Conservation (phyloP, 805 yeast species). For the Candida pseudoglaebosa region DNA sequence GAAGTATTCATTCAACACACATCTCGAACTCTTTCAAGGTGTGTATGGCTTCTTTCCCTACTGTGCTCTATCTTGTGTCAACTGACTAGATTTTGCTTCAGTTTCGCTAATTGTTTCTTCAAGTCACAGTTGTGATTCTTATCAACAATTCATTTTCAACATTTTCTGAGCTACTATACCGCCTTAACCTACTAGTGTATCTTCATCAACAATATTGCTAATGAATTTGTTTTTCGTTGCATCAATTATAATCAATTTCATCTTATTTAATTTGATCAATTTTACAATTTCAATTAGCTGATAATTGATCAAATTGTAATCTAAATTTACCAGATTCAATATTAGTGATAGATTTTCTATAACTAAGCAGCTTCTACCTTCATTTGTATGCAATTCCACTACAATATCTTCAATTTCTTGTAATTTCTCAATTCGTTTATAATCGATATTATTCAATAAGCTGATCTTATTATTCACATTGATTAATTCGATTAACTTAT, state of each 20-base stretch:
- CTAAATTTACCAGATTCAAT: conserved; percentile 6
- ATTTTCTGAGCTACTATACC: neutral
- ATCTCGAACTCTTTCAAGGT: no score
- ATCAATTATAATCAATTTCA: conserved; percentile 7
- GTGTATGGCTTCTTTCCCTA: no score
- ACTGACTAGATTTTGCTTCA: no score
- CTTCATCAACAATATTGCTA: conserved; percentile 8
- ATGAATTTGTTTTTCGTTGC: conserved; percentile 6
- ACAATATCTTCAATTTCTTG: conserved; percentile 6
- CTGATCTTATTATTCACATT: neutral
- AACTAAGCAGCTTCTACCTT: conserved; percentile 3
- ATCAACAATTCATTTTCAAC: no score
- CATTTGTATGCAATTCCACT: no score
- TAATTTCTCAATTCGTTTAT: conserved; percentile 9
- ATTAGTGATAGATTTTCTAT: conserved; percentile 11
- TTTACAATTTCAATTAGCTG: conserved; percentile 8
- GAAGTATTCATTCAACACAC: no score
- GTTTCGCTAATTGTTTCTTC: neutral
- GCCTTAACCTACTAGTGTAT: neutral
- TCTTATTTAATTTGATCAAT: neutral
- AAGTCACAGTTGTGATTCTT: neutral
- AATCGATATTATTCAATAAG: conserved; percentile 8
- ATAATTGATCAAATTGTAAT: conserved; percentile 8
- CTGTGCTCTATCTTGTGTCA: no score
- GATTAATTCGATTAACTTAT: conserved; percentile 5